Evolutionary conservation across 2,329 filamentous ascomycete species (phyloP).

Genomic region (Davidsoniella neocaledoniae): DNA sequence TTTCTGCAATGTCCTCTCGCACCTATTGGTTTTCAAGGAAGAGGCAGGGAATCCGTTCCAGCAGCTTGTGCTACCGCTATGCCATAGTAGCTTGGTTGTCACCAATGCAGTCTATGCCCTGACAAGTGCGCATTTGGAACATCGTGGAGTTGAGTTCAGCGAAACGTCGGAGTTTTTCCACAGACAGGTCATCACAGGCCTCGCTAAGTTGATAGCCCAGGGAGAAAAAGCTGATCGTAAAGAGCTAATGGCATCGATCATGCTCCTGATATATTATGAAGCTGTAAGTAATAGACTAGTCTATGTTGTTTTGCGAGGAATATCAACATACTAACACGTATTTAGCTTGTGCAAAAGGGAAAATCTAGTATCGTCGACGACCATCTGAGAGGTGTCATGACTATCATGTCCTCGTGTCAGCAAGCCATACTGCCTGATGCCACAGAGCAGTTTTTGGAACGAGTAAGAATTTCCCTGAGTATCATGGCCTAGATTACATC

Average conservation of each 20-base stretch:
- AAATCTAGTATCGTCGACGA: constrained; percentile 42
- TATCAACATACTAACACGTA: background rate
- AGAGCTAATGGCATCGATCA: constrained; percentile 43
- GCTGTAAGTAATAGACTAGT: constrained; percentile 28
- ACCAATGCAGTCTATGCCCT: constrained; percentile 76
- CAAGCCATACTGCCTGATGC: constrained; percentile 24
- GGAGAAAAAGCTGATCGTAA: constrained; percentile 33
- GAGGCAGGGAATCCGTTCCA: constrained; percentile 47
- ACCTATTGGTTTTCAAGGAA: constrained; percentile 48
- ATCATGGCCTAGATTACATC: background rate
- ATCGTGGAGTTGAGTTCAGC: constrained; percentile 32
- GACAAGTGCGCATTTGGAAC: constrained; percentile 69
- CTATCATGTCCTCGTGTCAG: constrained; percentile 31
- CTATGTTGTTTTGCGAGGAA: background rate
- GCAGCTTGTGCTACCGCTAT: constrained; percentile 44
- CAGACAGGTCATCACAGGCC: constrained; percentile 39
- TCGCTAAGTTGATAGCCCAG: constrained; percentile 39
- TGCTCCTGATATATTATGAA: constrained; percentile 47
- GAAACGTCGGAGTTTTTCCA: constrained; percentile 44
- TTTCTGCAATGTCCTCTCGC: constrained; percentile 46
- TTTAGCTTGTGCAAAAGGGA: constrained; percentile 42
- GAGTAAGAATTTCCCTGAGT: constrained; percentile 23
- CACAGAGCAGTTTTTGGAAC: constrained; percentile 40
- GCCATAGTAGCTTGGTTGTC: constrained; percentile 38
- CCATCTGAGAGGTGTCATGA: constrained; percentile 44